These are phyloP conservation scores for Ephemerocybe angulata DNA, from an alignment of 768 basidiomycete genomes.

Conservation along the genomic window DNA sequence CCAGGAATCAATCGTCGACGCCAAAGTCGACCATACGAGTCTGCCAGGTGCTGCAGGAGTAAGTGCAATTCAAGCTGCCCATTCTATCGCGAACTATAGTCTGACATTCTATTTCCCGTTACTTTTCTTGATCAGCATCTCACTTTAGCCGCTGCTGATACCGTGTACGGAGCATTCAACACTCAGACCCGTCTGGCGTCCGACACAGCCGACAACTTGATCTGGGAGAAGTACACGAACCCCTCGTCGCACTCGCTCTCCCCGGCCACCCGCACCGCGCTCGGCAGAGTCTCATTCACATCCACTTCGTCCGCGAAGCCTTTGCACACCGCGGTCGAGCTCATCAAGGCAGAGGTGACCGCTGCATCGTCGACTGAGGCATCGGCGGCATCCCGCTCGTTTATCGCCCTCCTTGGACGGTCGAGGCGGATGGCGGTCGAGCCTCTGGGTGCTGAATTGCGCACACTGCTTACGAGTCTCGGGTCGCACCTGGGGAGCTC, in stretches of 20 bases:
- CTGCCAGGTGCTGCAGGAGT: no score
- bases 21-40: slow-evolving; percentile 10
- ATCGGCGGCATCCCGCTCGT: slow-evolving; percentile 33
- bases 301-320: slow-evolving; percentile 49
- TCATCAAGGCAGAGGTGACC: slow-evolving; percentile 25
- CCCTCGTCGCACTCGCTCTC: slow-evolving; percentile 2
- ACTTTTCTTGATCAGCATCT: slow-evolving; percentile 16
- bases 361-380: slow-evolving; percentile 22
- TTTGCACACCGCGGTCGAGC: slow-evolving; percentile 52
- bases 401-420: slow-evolving; percentile 69
- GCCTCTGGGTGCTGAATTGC: slow-evolving; percentile 58
- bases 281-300: slow-evolving; percentile 62
- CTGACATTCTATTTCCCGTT: neutral
- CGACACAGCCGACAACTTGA: slow-evolving; percentile 76
- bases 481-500: slow-evolving; percentile 47
- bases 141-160: slow-evolving; percentile 58
- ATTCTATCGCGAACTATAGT: neutral
- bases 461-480: slow-evolving; percentile 38
- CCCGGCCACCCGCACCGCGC: slow-evolving; percentile 28
- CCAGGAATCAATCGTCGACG: slow-evolving; percentile 6
- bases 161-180: slow-evolving; percentile 62
- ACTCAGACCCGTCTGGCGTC: slow-evolving; percentile 70
- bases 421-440: slow-evolving; percentile 67
- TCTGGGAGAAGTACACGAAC: slow-evolving; percentile 64
- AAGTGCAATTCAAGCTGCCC: no score